Percentiles rank a stretch among this genome's conserved stretches.
Conservation (phyloP, 192 early-diverging fungal genomes). For the Spizellomyces punctatus region DNA sequence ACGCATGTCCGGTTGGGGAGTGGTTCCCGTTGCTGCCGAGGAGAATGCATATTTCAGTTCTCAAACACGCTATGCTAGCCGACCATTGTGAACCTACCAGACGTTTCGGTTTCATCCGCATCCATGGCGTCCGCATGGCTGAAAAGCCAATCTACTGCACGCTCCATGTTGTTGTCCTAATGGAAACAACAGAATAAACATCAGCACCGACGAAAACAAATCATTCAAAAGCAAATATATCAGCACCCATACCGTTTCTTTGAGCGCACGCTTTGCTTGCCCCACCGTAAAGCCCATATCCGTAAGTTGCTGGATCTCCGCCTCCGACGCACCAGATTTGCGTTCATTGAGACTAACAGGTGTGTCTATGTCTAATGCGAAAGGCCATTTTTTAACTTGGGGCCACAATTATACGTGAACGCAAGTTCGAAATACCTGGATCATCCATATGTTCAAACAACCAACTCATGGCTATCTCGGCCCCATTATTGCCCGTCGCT, state of each 20-base stretch:
- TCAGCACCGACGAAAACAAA: neutral
- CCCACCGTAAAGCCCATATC: constrained; percentile 90
- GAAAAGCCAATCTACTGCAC: constrained; percentile 96
- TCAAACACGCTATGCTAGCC: neutral
- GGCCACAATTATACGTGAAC: neutral
- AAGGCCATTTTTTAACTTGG: neutral
- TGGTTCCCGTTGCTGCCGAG: constrained; percentile 1
- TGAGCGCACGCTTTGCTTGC: constrained; percentile 81
- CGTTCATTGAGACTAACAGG: constrained; percentile 47
- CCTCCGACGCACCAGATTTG: constrained; percentile 40
- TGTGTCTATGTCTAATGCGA: constrained; percentile 68
- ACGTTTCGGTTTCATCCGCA: constrained; percentile 11
- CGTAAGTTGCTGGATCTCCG: constrained; percentile 68
- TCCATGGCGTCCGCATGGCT: constrained; percentile 69
- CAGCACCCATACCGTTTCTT: constrained; percentile 65
- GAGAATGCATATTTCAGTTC: neutral
- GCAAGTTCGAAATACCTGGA: constrained; percentile 56
- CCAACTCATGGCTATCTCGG: constrained; percentile 92
- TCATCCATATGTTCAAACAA: constrained; percentile 98
- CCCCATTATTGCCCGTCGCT: constrained; percentile 77
- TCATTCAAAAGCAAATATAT: neutral
- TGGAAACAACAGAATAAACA: neutral
- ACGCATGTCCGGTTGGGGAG: constrained; percentile 18
- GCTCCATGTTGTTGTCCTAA: constrained; percentile 77
- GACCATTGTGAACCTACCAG: neutral